A percentile compares a stretch with the other conserved stretches of the same genome.
Conservation (phyloP, 768 basidiomycete species). For the Filobasidium floriforme region DNA sequence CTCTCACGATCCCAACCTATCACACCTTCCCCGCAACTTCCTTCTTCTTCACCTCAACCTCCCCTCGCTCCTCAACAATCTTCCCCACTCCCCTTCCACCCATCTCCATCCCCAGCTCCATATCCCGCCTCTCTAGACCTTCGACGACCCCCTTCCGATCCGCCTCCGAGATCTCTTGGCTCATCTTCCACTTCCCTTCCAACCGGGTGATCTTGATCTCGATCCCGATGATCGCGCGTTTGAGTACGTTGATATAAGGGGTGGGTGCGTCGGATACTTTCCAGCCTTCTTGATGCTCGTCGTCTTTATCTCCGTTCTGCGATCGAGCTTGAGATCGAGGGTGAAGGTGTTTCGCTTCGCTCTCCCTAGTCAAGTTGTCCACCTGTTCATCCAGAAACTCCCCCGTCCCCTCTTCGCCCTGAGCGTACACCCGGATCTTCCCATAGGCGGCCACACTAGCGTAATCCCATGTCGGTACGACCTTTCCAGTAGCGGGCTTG, state of each 20-base stretch:
- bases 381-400: slow-evolving; percentile 37
- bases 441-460: slow-evolving; percentile 44
- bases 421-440: slow-evolving; percentile 26
- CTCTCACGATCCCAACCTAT: no score
- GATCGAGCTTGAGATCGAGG: not conserved
- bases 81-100: slow-evolving; percentile 8
- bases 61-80: slow-evolving; percentile 10
- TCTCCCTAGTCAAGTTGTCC: slow-evolving; percentile 31
- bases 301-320: not conserved
- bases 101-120: slow-evolving; percentile 24
- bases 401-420: slow-evolving; percentile 9
- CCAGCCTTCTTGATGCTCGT: slow-evolving; percentile 24
- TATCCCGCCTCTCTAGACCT: slow-evolving; percentile 32
- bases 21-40: no score
- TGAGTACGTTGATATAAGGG: slow-evolving; percentile 36
- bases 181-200: slow-evolving; percentile 42
- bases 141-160: slow-evolving; percentile 42
- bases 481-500: slow-evolving; percentile 41
- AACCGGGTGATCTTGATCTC: slow-evolving; percentile 39
- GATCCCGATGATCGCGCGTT: slow-evolving; percentile 40
- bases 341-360: not conserved
- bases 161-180: slow-evolving; percentile 34
- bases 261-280: slow-evolving; percentile 38
- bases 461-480: slow-evolving; percentile 45
- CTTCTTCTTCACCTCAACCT: slow-evolving; percentile 2